A percentile compares a stretch with the other conserved stretches of the same genome.
phyloP scores from a whole-genome alignment of 116 monocot species.

The Papilionanthe hybrid region DNA sequence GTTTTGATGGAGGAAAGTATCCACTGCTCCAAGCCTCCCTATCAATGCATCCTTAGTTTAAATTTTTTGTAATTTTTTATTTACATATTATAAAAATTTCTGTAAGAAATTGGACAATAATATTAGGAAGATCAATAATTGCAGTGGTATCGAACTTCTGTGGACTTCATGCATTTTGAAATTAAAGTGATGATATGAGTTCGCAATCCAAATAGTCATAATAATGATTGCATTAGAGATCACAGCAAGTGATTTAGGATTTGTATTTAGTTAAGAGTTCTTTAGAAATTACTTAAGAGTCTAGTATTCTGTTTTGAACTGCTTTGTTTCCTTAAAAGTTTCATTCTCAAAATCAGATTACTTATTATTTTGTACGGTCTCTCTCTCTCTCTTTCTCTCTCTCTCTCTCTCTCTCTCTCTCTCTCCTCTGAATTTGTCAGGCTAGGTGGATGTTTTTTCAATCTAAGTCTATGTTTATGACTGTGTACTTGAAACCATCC shows the following conservation, averaged over 20 bases:
- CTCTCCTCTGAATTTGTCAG: neutral
- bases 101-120: neutral
- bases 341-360: neutral
- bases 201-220: too few species aligned
- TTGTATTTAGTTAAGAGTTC: neutral
- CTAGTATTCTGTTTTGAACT: neutral
- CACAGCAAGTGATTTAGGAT: neutral
- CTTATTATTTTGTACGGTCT: neutral
- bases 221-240: neutral
- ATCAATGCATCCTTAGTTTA: neutral
- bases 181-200: neutral
- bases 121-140: neutral
- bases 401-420: too few species aligned
- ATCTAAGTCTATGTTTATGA: too few species aligned
- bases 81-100: neutral
- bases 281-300: neutral
- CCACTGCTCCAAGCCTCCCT: neutral
- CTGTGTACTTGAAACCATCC: too few species aligned
- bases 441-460: neutral
- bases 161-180: neutral
- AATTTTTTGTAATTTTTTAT: neutral
- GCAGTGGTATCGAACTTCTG: too few species aligned
- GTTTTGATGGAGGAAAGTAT: neutral
- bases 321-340: neutral
- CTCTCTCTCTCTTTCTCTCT: too few species aligned